Evolutionary conservation across 2,329 filamentous ascomycete genomes (phyloP).

Genomic region (Colletotrichum phormii): DNA sequence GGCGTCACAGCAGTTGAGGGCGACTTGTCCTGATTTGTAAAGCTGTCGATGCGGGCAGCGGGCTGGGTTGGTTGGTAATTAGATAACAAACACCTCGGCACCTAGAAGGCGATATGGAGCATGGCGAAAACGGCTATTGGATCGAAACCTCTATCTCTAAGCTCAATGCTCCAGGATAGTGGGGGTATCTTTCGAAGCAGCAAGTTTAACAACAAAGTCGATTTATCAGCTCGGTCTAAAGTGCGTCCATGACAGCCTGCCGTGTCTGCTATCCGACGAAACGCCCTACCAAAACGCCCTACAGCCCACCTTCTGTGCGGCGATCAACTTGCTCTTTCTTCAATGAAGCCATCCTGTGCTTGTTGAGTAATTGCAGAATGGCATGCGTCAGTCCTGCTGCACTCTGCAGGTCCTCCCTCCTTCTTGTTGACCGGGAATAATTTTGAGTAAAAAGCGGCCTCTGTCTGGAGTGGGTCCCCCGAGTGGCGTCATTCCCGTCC

Average conservation of each 20-base stretch:
- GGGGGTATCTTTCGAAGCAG: not conserved
- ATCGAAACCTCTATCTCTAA: not conserved
- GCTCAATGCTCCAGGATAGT: not conserved
- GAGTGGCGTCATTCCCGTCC: slow-evolving; percentile 30
- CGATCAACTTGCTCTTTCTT: not conserved
- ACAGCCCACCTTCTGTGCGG: not conserved
- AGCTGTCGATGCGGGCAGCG: not conserved
- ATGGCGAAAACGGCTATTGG: no score
- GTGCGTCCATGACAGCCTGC: not conserved
- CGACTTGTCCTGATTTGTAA: slow-evolving; percentile 8
- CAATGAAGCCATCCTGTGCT: not conserved
- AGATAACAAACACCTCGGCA: not conserved
- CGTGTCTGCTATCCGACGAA: not conserved
- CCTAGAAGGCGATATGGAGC: not conserved
- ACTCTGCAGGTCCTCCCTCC: not conserved
- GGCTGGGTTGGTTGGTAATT: no score
- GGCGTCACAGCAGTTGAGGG: not conserved
- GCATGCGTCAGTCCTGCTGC: not conserved
- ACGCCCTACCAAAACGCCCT: not conserved
- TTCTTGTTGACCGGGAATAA: not conserved
- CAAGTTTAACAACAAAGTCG: not conserved
- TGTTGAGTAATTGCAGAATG: slow-evolving; percentile 27
- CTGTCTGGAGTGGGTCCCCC: not conserved
- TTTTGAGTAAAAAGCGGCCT: not conserved
- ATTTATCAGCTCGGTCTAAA: slow-evolving; percentile 10